A percentile compares a stretch with the other conserved stretches of the same genome.
phyloP scores from a whole-genome alignment of 371 early-diverging fungal genomes.

The Chytridium lagenaria region DNA sequence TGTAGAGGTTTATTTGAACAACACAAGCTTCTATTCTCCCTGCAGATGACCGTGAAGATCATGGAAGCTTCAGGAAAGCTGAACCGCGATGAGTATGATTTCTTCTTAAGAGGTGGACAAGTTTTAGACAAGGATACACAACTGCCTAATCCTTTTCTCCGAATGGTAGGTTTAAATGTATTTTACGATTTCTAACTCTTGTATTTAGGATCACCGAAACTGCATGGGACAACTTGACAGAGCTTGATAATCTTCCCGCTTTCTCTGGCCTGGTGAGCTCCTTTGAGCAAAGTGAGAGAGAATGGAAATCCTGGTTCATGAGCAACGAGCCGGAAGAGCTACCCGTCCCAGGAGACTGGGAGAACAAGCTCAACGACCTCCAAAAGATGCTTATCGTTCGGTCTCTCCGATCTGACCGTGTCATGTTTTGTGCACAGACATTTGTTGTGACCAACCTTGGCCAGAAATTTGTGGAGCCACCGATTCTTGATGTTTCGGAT shows the following conservation, averaged over 20 bases:
- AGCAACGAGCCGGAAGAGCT: constrained; percentile 57
- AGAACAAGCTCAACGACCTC: constrained; percentile 61
- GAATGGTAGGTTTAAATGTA: constrained; percentile 50
- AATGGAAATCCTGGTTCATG: constrained; percentile 64
- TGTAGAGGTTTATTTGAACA: constrained; percentile 62
- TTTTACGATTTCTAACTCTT: not conserved
- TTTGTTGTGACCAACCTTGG: constrained; percentile 61
- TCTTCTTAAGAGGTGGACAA: constrained; percentile 59
- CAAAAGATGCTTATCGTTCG: constrained; percentile 61
- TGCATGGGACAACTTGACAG: constrained; percentile 63
- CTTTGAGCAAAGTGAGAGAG: constrained; percentile 62
- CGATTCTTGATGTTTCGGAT: constrained; percentile 58
- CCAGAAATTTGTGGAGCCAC: constrained; percentile 60
- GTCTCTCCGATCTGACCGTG: constrained; percentile 56
- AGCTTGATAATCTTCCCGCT: constrained; percentile 52
- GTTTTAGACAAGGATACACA: constrained; percentile 61
- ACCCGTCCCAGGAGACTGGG: constrained; percentile 64
- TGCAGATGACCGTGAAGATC: constrained; percentile 64
- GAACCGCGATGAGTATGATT: constrained; percentile 58
- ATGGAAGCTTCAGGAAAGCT: constrained; percentile 57
- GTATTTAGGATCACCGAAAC: constrained; percentile 51
- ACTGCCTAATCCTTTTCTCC: constrained; percentile 55
- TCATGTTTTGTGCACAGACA: constrained; percentile 55
- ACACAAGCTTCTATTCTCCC: constrained; percentile 61
- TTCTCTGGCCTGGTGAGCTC: constrained; percentile 57